Base-by-base conservation (phyloP, 2,329 filamentous ascomycete species). In the Podosphaera xanthii region DNA sequence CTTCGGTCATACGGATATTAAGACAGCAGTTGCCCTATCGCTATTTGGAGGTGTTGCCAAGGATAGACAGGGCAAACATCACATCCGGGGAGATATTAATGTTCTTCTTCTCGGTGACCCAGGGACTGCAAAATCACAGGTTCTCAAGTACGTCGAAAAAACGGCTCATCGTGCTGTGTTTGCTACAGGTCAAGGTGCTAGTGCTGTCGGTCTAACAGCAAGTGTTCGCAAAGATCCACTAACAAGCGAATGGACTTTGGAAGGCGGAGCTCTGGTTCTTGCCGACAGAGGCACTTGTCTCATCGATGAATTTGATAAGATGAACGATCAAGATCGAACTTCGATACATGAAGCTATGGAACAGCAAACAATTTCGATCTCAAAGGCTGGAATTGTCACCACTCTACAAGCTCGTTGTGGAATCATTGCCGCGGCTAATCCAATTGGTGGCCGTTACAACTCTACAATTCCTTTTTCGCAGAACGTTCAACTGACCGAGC, bases 281-380 rank as follows among this genome's bases (percentile, higher is more conserved):
- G 92, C 92, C 14, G 92, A 98, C 70, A 85, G 87, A 64, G 92
- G 92, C 48, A 95, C 88, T 14, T 97, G 92, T 68, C 77, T 98
- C 36, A 98, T 98, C 63, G 92, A 98, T 67, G 92, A 98, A 72
- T 98, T 98, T 67, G 92, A 98, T 79, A 98, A 98, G 77, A 98
- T 98, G 92, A 97, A 97, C 70, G 92, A 98, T 70, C 89, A 97
- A 69, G 92, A 98, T 71, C 82, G 92, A 64, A 97, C 92, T 0
- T 95, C 89, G 6, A 98, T 98, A 65, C 92, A 98, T 78, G 92
- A 98, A 76, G 92, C 92, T 61, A 98, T 98, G 92, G 92, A 98
- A 72, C 92, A 98, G 72, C 92, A 98, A 73, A 98, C 92, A 1
- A 98, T 98, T 65, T 97, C 91, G 62, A 98, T 98, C 68, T 95